phyloP scores from a whole-genome alignment of 2,329 filamentous ascomycete genomes.

The Aspergillus japonicus region DNA sequence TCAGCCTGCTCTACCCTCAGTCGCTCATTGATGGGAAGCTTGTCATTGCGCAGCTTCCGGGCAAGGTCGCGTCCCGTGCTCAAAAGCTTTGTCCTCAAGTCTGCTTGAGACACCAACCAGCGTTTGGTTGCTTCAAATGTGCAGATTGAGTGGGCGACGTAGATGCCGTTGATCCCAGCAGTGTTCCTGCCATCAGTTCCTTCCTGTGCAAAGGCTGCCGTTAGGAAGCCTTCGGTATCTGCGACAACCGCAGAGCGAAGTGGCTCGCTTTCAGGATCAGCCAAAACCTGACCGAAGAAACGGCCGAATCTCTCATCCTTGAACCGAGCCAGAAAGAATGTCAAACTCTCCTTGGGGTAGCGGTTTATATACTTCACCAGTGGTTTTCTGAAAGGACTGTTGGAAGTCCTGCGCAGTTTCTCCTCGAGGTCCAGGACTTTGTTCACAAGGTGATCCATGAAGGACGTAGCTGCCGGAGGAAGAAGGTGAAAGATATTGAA shows the following conservation, averaged over 20 bases:
- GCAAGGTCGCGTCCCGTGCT: constrained; percentile 75
- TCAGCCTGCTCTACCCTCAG: constrained; percentile 85
- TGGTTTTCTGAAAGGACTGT: constrained; percentile 86
- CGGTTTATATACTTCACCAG: constrained; percentile 91
- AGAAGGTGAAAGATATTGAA: constrained; percentile 98
- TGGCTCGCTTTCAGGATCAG: constrained; percentile 69
- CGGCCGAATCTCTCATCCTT: constrained; percentile 85
- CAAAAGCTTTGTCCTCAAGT: constrained; percentile 59
- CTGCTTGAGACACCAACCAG: constrained; percentile 62
- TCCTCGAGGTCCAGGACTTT: constrained; percentile 87
- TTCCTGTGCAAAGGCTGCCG: constrained; percentile 63
- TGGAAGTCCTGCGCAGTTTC: constrained; percentile 78
- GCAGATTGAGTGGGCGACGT: constrained; percentile 77
- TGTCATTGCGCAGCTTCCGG: constrained; percentile 67
- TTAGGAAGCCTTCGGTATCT: constrained; percentile 70
- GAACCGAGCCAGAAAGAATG: constrained; percentile 73
- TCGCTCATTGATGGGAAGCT: constrained; percentile 68
- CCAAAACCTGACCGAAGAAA: constrained; percentile 83
- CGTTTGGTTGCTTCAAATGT: constrained; percentile 62
- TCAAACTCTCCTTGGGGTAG: constrained; percentile 85
- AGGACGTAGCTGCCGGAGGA: constrained; percentile 82
- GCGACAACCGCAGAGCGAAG: constrained; percentile 72
- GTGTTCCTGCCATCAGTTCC: constrained; percentile 68
- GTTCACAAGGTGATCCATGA: constrained; percentile 86
- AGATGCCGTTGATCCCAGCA: constrained; percentile 82